phyloP scores from a whole-genome alignment of 2,329 filamentous ascomycete species.

The Xylariaceae sp. region DNA sequence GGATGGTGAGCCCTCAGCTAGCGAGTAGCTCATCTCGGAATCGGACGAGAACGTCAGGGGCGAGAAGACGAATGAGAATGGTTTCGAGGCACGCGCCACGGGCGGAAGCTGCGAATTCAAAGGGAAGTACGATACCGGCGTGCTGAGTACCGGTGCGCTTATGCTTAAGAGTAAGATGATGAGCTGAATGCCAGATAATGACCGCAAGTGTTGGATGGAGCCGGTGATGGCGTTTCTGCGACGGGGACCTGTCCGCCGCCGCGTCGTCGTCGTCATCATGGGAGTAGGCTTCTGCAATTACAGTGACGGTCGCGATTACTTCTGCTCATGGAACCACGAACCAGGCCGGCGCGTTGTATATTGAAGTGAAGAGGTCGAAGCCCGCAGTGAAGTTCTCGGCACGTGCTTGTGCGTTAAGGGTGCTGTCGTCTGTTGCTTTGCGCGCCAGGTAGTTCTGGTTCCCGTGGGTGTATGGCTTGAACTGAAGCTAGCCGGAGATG shows the following conservation, averaged over 20 bases:
- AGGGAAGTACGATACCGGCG: slow-evolving; percentile 58
- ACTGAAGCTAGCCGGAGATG: not conserved
- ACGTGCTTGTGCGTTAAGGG: not conserved
- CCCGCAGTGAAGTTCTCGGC: not conserved
- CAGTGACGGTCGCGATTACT: not conserved
- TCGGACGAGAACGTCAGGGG: slow-evolving; percentile 66
- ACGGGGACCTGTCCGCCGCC: slow-evolving; percentile 11
- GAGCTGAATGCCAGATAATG: slow-evolving; percentile 1
- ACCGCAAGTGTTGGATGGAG: not conserved
- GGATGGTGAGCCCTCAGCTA: slow-evolving; percentile 56
- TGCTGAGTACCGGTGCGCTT: slow-evolving; percentile 31
- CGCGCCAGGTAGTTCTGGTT: not conserved
- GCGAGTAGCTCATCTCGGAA: slow-evolving; percentile 59
- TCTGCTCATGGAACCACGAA: slow-evolving; percentile 6
- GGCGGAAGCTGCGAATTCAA: slow-evolving; percentile 82
- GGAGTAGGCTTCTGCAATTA: not conserved
- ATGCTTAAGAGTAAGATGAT: slow-evolving; percentile 25
- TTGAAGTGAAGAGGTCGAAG: not conserved
- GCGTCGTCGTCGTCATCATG: slow-evolving; percentile 11
- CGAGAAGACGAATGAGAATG: slow-evolving; percentile 69
- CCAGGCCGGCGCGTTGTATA: too few relatives aligned
- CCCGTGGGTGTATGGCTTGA: not conserved
- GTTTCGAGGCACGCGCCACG: slow-evolving; percentile 63
- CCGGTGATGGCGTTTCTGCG: slow-evolving; percentile 1
- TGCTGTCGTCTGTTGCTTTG: not conserved